Evolutionary conservation across 768 basidiomycete species (phyloP), one percentile per base, ranked within the genome.

Genomic region (Trametes coccinea): DNA sequence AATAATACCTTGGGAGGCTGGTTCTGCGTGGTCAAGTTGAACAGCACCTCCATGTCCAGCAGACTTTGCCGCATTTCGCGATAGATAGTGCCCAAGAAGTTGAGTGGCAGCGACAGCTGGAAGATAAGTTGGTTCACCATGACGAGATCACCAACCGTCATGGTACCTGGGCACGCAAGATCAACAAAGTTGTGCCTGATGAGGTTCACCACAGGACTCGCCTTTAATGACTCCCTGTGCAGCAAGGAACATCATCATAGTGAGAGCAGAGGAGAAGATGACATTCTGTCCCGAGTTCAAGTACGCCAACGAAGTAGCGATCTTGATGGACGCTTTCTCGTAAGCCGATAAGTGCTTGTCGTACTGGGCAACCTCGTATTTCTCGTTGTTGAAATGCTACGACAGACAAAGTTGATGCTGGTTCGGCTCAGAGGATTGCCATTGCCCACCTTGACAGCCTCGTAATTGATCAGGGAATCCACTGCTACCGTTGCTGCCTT

Each of bases 61-160:
- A 99, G 76, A 71, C 94, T 96, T 71, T 99, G 97, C 44, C 95
- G 81, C 75, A 98, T 85, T 72, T 99, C 97, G 50, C 97, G 92
- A 70, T 99, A 99, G 53, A 99, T 95, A 2, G 95, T 93, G 0
- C 93, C 97, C 61, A 99, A 78, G 77, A 99, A 99, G 76, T 98
- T 98, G 62, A 99, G 85, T 3, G 97, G 97, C 34, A 98, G 77
- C 0, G 95, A 97, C 0, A 99, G 79, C 71, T 99, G 97, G 79
- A 99, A 99, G 37, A 98, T 94, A 29, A 99, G 82, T 71, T 98
- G 96, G 74, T 99, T 99, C 67, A 97, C 90, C 96, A 99, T 98
- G 67, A 99, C 97, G 13, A 99, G 84, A 70, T 99, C 97, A 7
- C 97, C 97, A 27, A 99, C 84, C 4, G 95, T 97, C 96, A 99